Percentiles rank a stretch among this genome's conserved stretches.
These are phyloP conservation scores for Aspergillus chevalieri DNA, from an alignment of 2,329 filamentous ascomycete species.

Conservation along the genomic window DNA sequence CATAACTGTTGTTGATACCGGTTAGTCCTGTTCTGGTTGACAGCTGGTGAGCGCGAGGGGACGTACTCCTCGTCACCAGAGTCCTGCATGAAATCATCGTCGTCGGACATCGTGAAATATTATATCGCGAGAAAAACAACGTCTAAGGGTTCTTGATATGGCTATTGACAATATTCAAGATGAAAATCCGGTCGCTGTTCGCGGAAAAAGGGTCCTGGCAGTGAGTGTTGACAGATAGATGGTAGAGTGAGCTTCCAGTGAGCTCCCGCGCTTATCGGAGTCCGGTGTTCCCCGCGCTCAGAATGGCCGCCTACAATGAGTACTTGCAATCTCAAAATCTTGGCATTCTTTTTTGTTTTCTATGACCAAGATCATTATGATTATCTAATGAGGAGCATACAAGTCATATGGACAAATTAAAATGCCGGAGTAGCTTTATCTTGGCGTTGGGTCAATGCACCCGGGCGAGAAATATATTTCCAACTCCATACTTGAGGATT, in stretches of 20 bases:
- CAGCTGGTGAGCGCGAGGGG: conserved; percentile 3
- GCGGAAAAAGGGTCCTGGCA: neutral
- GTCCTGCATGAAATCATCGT: conserved; percentile 92
- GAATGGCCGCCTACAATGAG: neutral
- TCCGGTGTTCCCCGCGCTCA: conserved; percentile 9
- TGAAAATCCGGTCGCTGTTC: neutral
- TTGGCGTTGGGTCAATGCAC: no score
- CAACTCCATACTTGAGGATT: no score
- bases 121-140: neutral
- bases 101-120: conserved; percentile 59
- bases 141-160: neutral
- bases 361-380: neutral
- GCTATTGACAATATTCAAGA: neutral
- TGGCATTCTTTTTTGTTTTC: neutral
- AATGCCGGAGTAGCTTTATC: no score
- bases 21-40: conserved; percentile 18
- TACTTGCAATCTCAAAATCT: neutral
- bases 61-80: conserved; percentile 77
- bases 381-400: no score
- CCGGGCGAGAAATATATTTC: no score
- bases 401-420: no score
- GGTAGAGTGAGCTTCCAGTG: conserved; percentile 4
- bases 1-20: conserved; percentile 54
- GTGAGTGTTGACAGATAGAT: neutral
- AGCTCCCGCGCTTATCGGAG: conserved; percentile 16